Percentiles rank a stretch among this genome's conserved stretches.
Evolutionary conservation across 352 stramenopile species (phyloP).

Genomic region (Phytophthora sp.): DNA sequence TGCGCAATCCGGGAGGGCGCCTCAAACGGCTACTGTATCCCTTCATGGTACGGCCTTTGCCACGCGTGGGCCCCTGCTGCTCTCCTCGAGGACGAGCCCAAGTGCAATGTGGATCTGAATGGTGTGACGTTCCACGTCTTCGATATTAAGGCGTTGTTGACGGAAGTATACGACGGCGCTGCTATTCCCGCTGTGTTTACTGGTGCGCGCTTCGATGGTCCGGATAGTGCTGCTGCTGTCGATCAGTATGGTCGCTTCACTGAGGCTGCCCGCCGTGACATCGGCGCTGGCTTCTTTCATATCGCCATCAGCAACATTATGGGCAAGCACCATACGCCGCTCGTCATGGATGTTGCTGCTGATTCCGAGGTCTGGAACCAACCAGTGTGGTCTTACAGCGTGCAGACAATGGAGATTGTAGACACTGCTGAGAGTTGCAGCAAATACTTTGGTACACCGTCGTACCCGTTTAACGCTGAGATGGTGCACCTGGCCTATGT

Average conservation of each 20-base stretch:
- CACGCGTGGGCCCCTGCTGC: conserved; percentile 43
- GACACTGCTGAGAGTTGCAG: conserved; percentile 17
- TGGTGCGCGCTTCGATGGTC: conserved; percentile 47
- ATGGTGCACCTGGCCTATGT: conserved; percentile 45
- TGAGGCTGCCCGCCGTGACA: conserved; percentile 46
- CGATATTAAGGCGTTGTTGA: conserved; percentile 57
- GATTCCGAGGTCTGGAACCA: conserved; percentile 63
- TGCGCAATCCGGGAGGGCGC: conserved; percentile 27
- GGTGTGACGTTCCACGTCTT: conserved; percentile 48
- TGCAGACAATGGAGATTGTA: conserved; percentile 34
- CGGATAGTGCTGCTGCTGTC: conserved; percentile 13
- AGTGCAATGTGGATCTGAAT: conserved; percentile 47
- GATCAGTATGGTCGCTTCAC: conserved; percentile 57
- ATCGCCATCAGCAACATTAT: conserved; percentile 57
- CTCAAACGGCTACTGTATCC: conserved; percentile 31
- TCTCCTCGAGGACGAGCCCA: conserved; percentile 45
- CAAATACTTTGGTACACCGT: conserved; percentile 33
- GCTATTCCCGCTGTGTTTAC: conserved; percentile 47
- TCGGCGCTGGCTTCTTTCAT: conserved; percentile 61
- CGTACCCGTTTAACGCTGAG: conserved; percentile 48
- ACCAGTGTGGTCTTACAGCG: conserved; percentile 51
- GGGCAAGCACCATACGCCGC: conserved; percentile 45
- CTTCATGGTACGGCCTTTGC: conserved; percentile 42
- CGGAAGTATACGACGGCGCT: conserved; percentile 47
- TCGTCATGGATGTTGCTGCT: conserved; percentile 51